Base-by-base conservation (phyloP, 2,329 filamentous ascomycete genomes). In the Leptosphaerulina australis region DNA sequence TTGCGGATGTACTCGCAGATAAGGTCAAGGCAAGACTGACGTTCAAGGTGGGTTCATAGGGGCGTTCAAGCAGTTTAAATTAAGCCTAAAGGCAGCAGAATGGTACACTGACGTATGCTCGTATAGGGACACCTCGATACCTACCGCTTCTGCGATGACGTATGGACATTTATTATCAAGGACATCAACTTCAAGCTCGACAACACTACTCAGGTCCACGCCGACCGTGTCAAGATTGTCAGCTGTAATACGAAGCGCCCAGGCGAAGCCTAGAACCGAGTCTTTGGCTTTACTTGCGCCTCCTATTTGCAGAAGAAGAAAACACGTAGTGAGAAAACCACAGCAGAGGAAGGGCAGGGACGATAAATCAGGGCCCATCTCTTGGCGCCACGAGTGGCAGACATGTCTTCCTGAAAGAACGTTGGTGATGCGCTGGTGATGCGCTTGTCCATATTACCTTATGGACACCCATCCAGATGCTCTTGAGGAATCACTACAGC, bases 171-270 rank as follows among this genome's bases (percentile, higher is more conserved):
- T 74, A 83, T 99, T 50, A 96, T 99, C 76, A 97, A 97, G 77
- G 94, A 97, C 62, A 92, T 97, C 47, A 91, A 87, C n/a, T 97
- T 99, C 79, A 99, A 99, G 78, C 88, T 97, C 78, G 93, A 97
- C 64, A 90, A 88, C 61, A 84, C 83, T 48, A 83, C 86, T 54
- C 83, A 84, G 0, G 85, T 97, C 11, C 78, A 83, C 28, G 91
- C 92, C 15, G 93, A 97, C 70, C 93, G 91, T 73, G 90, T 99
- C 75, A 97, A 97, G 85, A 99, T 99, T 63, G 94, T 99, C 39
- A 95, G 90, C 76, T 97, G 93, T 76, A 96, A 95, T 69, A 92
- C 92, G 62, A 97, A 97, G 81, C 82, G 84, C 56, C 85, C 84
- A 40, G 84, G 84, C 8, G 84, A 87, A 69, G 63, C 68, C 18